A percentile compares a stretch with the other conserved stretches of the same genome.
phyloP scores from a whole-genome alignment of 1,139 yeast genomes.

The Diutina ranongensis region DNA sequence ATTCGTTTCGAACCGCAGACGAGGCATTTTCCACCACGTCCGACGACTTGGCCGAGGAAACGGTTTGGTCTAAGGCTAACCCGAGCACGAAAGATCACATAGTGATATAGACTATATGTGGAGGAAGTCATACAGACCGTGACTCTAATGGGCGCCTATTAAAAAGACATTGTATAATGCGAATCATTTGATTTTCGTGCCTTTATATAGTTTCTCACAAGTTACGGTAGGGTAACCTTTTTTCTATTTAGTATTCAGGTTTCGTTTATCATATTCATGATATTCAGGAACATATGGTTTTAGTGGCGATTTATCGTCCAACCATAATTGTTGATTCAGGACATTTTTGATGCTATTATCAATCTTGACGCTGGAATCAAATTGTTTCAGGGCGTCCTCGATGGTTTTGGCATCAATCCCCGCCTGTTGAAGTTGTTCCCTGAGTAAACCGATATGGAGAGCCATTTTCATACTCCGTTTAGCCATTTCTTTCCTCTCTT shows the following conservation, averaged over 20 bases:
- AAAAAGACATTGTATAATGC: conserved; percentile 60
- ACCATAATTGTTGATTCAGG: conserved; percentile 46
- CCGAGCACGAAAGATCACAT: conserved; percentile 74
- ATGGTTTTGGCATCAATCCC: conserved; percentile 44
- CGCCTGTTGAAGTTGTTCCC: conserved; percentile 42
- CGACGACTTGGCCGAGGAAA: conserved; percentile 58
- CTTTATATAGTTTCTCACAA: neutral
- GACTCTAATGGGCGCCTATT: conserved; percentile 92
- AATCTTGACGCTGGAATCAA: conserved; percentile 43
- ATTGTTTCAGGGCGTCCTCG: conserved; percentile 40
- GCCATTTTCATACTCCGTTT: conserved; percentile 50
- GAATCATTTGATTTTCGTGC: conserved; percentile 13
- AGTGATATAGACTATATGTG: conserved; percentile 37
- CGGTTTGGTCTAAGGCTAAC: conserved; percentile 66
- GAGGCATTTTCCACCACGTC: conserved; percentile 37
- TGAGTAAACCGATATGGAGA: conserved; percentile 49
- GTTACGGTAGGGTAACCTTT: neutral
- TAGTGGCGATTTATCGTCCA: conserved; percentile 36
- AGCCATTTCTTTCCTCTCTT: conserved; percentile 35
- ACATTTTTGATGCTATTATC: conserved; percentile 44
- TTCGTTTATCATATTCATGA: conserved; percentile 39
- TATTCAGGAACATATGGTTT: conserved; percentile 44
- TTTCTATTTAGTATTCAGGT: neutral
- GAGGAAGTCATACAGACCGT: conserved; percentile 50
- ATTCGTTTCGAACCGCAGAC: conserved; percentile 64